phyloP scores from a whole-genome alignment of 2,329 filamentous ascomycete genomes.

The Periglandula ipomoeae region DNA sequence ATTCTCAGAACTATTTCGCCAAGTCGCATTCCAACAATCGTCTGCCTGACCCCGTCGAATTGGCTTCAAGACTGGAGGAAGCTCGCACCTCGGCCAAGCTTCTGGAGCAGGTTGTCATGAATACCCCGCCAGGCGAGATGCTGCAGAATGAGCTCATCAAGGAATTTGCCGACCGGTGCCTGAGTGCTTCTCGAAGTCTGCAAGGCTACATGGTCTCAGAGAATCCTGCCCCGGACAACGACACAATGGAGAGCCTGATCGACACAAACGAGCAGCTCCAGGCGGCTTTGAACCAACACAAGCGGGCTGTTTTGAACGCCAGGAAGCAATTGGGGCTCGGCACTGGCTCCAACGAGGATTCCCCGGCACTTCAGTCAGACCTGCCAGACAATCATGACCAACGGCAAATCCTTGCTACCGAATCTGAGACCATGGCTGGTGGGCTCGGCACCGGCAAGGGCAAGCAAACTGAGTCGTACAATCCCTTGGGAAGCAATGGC shows the following conservation, averaged over 20 bases:
- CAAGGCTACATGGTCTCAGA: constrained; percentile 77
- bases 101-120: constrained; percentile 83
- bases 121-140: constrained; percentile 68
- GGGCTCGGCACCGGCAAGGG: constrained; percentile 19
- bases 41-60: constrained; percentile 63
- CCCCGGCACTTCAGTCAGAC: constrained; percentile 16
- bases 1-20: constrained; percentile 49
- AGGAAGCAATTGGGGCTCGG: constrained; percentile 42
- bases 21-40: constrained; percentile 37
- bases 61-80: constrained; percentile 79
- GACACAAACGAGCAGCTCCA: constrained; percentile 90
- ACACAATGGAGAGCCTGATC: constrained; percentile 88
- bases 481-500: constrained; percentile 13
- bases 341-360: constrained; percentile 19
- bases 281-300: constrained; percentile 72
- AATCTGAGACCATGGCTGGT: not conserved
- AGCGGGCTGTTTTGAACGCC: constrained; percentile 63
- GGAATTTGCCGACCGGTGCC: constrained; percentile 84
- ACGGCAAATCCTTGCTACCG: not conserved
- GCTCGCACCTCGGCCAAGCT: constrained; percentile 84
- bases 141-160: constrained; percentile 78
- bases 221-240: constrained; percentile 76
- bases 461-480: constrained; percentile 23
- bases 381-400: constrained; percentile 17
- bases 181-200: constrained; percentile 69